These are phyloP conservation scores for Aspergillus ibericus DNA, from an alignment of 2,329 filamentous ascomycete species.

Conservation along the genomic window DNA sequence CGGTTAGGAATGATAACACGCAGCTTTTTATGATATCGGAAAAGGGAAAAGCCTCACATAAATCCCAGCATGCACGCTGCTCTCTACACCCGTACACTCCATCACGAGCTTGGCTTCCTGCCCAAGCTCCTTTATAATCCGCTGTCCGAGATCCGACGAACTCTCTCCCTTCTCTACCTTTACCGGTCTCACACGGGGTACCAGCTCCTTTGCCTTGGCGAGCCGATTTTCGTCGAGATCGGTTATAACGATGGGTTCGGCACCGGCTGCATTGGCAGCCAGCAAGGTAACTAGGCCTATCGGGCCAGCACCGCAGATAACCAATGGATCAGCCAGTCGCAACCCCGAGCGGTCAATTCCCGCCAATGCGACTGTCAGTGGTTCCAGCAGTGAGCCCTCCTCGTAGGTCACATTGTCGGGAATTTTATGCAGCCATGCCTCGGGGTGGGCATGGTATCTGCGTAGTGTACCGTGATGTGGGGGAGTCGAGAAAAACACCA, in stretches of 20 bases:
- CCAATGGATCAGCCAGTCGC: conserved; percentile 17
- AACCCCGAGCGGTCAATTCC: conserved; percentile 19
- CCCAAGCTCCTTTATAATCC: conserved; percentile 18
- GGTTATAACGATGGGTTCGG: conserved; percentile 20
- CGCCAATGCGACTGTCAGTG: conserved; percentile 19
- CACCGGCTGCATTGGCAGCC: conserved; percentile 18
- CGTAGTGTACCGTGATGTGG: conserved; percentile 21
- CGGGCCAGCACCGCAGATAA: conserved; percentile 20
- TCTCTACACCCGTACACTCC: conserved; percentile 23
- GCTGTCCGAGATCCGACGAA: conserved; percentile 6
- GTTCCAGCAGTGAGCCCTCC: conserved; percentile 18
- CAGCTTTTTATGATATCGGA: not conserved
- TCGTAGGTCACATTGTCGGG: conserved; percentile 19
- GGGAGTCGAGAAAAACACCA: conserved; percentile 22
- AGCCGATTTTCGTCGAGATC: conserved; percentile 20
- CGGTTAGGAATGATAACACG: not conserved
- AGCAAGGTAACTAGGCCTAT: conserved; percentile 22
- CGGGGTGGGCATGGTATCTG: conserved; percentile 21
- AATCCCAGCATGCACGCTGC: conserved; percentile 21
- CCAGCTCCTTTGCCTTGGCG: conserved; percentile 20
- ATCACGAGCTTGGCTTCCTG: conserved; percentile 21
- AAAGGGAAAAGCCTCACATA: conserved; percentile 10
- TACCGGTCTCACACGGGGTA: conserved; percentile 15
- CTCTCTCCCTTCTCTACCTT: conserved; percentile 8
- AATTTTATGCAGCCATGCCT: conserved; percentile 20